Evolutionary conservation across 495 filamentous ascomycete species (phyloP), one percentile per base, ranked within the genome.

Genomic region (Clohesyomyces aquaticus): DNA sequence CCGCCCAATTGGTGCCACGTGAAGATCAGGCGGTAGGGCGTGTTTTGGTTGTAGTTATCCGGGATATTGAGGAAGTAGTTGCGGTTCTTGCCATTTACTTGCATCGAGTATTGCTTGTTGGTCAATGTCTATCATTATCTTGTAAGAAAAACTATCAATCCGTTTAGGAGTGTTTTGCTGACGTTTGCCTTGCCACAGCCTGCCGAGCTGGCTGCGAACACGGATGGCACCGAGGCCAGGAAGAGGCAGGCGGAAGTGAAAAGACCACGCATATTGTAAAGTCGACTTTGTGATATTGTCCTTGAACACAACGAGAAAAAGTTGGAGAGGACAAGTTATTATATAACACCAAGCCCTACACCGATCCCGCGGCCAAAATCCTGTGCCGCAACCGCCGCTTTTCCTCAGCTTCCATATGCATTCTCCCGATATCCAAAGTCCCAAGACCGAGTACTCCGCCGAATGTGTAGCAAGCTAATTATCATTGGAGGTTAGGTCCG

Each of bases 51-150:
- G n/a, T n/a, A n/a, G n/a, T n/a, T n/a, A n/a, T n/a, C n/a, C n/a
- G n/a, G n/a, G n/a, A n/a, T n/a, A n/a, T n/a, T n/a, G n/a, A n/a
- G n/a, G n/a, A n/a, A n/a, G n/a, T n/a, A n/a, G n/a, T n/a, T n/a
- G n/a, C n/a, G n/a, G n/a, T n/a, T n/a, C n/a, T n/a, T n/a, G n/a
- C n/a, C n/a, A n/a, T n/a, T n/a, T n/a, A n/a, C n/a, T 50, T 59
- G 56, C 56, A 59, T 47, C 35, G 56, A 59, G 45, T 59, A 59
- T 38, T 59, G 56, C 56, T 59, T 59, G 45, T 50, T 59, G 22
- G 43, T 59, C n/a, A n/a, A n/a, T n/a, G n/a, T n/a, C n/a, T n/a
- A n/a, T n/a, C n/a, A n/a, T n/a, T n/a, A n/a, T n/a, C n/a, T n/a
- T n/a, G n/a, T n/a, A n/a, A n/a, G n/a, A n/a, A n/a, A n/a, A n/a